Percentiles rank a stretch among this genome's conserved stretches.
phyloP scores from a whole-genome alignment of 163 green algal species.

The Dunaliella salina region DNA sequence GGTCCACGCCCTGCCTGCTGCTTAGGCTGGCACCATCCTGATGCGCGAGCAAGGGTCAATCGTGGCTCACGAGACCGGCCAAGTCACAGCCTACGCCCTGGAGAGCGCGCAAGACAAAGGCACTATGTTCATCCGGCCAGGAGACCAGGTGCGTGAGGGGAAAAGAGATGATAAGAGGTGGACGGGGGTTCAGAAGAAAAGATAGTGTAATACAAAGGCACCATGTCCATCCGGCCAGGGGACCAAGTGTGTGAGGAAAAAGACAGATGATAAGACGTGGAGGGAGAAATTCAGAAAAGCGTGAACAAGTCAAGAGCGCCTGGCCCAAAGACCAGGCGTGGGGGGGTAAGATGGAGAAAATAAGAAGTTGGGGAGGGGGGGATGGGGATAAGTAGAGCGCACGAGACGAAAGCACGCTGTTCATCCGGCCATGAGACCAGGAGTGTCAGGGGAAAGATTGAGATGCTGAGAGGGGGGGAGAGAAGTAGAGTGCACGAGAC shows the following conservation, averaged over 20 bases:
- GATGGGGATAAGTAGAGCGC: too few relatives aligned
- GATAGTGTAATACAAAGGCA: constrained; percentile 81
- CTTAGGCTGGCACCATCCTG: constrained; percentile 67
- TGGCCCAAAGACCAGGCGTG: too few relatives aligned
- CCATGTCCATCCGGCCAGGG: constrained; percentile 83
- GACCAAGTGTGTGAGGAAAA: constrained; percentile 87
- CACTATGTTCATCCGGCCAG: constrained; percentile 81
- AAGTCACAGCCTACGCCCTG: constrained; percentile 65
- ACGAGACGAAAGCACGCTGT: constrained; percentile 89
- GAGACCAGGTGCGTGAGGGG: constrained; percentile 86
- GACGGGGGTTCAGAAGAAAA: too few relatives aligned
- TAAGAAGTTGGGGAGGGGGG: too few relatives aligned
- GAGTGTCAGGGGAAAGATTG: too few relatives aligned
- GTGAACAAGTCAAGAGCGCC: too few relatives aligned
- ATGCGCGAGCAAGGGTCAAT: constrained; percentile 88
- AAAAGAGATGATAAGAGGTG: too few relatives aligned
- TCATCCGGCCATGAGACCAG: constrained; percentile 82
- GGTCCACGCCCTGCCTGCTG: neutral
- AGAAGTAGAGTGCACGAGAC: too few relatives aligned
- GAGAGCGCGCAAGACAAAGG: constrained; percentile 85
- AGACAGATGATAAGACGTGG: too few relatives aligned
- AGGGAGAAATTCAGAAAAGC: too few relatives aligned
- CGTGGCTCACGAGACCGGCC: constrained; percentile 81
- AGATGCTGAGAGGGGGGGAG: too few relatives aligned
- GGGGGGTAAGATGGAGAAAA: too few relatives aligned